Conservation (phyloP, 192 early-diverging fungal species). For the Umbelopsis vinacea region DNA sequence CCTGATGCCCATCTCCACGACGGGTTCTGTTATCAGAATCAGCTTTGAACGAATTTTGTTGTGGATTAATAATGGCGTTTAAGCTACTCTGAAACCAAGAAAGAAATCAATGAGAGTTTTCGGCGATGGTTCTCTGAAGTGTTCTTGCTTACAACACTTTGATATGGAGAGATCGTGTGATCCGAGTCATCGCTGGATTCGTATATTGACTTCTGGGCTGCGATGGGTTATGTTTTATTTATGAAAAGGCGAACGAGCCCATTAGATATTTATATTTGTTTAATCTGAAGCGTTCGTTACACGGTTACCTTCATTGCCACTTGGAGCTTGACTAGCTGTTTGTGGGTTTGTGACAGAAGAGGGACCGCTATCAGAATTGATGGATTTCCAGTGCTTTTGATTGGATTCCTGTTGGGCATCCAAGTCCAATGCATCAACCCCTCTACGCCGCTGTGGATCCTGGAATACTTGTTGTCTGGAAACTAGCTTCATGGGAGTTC, state of each 20-base stretch:
- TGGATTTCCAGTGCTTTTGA: constrained; percentile 4
- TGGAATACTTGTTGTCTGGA: neutral
- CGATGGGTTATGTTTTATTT: neutral
- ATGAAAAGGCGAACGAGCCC: neutral
- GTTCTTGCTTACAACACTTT: neutral
- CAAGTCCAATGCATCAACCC: constrained; percentile 1
- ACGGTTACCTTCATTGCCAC: too few relatives aligned
- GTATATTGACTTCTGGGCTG: neutral
- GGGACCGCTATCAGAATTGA: neutral
- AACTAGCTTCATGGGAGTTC: neutral
- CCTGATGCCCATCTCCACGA: neutral
- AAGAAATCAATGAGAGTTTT: neutral
- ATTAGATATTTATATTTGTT: neutral
- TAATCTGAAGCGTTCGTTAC: neutral
- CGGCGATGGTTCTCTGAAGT: neutral
- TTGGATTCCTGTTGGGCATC: neutral
- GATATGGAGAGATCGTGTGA: neutral
- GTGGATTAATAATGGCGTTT: neutral
- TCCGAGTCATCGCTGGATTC: neutral
- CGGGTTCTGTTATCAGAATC: neutral
- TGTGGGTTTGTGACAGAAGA: neutral
- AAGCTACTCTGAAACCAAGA: neutral
- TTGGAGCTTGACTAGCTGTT: neutral
- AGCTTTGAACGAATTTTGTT: too few relatives aligned
- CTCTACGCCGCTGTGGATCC: constrained; percentile 7